Conservation (phyloP, 164 flowering plant species). For the Paratinospora sagittata region DNA sequence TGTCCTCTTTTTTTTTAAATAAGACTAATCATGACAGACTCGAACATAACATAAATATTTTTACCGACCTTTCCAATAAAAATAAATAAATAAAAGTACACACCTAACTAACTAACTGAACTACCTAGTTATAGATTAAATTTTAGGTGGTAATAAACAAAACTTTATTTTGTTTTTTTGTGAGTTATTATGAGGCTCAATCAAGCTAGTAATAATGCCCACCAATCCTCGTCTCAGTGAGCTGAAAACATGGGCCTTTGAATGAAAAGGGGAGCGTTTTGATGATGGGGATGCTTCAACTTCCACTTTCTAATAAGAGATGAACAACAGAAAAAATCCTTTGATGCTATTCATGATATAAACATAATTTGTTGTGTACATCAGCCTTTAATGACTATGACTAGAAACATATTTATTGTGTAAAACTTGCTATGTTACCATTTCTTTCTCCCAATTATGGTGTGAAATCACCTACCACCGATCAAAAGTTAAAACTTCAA, state of each 20-base stretch:
- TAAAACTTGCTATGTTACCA: not conserved
- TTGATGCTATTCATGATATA: not conserved
- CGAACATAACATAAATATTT: too few species aligned
- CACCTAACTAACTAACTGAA: too few species aligned
- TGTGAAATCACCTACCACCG: not conserved
- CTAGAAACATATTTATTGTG: not conserved
- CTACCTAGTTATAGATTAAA: too few species aligned
- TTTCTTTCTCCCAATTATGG: not conserved
- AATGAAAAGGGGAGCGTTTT: slow-evolving; percentile 19
- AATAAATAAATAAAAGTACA: too few species aligned
- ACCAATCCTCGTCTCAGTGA: slow-evolving; percentile 9
- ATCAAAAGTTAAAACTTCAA: too few species aligned
- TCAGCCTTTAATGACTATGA: not conserved
- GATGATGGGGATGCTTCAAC: not conserved
- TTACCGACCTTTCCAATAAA: too few species aligned
- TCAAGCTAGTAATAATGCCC: slow-evolving; percentile 7
- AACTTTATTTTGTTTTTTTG: too few species aligned
- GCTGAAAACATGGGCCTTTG: slow-evolving; percentile 14
- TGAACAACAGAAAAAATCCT: not conserved
- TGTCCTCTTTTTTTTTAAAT: too few species aligned
- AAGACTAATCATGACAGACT: too few species aligned
- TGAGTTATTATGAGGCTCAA: slow-evolving; percentile 9
- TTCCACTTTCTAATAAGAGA: not conserved
- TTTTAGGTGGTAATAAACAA: not conserved
- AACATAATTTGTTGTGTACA: not conserved